These are phyloP conservation scores for Ganoderma leucocontextum DNA, from an alignment of 1,284 basidiomycete genomes.

Conservation along the genomic window DNA sequence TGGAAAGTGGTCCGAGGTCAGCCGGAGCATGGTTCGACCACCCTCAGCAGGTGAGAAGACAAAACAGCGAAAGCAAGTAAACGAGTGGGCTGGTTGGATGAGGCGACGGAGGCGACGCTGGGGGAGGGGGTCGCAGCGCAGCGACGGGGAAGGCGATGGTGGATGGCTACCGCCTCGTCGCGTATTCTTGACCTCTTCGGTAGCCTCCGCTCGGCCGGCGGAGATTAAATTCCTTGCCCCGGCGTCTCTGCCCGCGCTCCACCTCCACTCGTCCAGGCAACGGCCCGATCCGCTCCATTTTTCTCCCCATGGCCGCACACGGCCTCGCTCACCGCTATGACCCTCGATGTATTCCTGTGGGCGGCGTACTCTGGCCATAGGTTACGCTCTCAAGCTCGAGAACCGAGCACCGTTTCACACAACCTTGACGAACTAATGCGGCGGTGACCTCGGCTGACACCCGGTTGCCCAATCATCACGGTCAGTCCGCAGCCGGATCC, in stretches of 20 bases:
- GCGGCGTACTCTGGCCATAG: background rate
- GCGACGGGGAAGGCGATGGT: constrained; percentile 32
- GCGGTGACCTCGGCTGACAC: background rate
- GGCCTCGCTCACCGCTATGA: background rate
- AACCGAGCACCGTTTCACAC: background rate
- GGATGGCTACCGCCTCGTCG: constrained; percentile 20
- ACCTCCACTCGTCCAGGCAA: background rate
- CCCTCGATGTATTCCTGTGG: background rate
- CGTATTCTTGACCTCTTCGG: constrained; percentile 8
- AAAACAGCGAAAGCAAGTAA: constrained; percentile 31
- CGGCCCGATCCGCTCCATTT: background rate
- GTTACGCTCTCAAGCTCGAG: background rate
- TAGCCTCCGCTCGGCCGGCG: constrained; percentile 22
- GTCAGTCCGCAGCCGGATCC: background rate
- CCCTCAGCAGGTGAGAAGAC: constrained; percentile 32
- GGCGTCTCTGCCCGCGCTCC: background rate
- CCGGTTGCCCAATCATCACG: background rate
- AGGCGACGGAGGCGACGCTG: constrained; percentile 23
- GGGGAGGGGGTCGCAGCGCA: constrained; percentile 29
- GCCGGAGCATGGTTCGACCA: constrained; percentile 46
- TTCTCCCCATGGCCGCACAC: background rate
- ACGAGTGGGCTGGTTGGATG: constrained; percentile 29
- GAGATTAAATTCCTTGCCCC: constrained; percentile 21
- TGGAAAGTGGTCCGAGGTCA: constrained; percentile 51
- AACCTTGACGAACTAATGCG: background rate